Conservation (phyloP, 768 basidiomycete species). For the Sarcodon aspratus region DNA sequence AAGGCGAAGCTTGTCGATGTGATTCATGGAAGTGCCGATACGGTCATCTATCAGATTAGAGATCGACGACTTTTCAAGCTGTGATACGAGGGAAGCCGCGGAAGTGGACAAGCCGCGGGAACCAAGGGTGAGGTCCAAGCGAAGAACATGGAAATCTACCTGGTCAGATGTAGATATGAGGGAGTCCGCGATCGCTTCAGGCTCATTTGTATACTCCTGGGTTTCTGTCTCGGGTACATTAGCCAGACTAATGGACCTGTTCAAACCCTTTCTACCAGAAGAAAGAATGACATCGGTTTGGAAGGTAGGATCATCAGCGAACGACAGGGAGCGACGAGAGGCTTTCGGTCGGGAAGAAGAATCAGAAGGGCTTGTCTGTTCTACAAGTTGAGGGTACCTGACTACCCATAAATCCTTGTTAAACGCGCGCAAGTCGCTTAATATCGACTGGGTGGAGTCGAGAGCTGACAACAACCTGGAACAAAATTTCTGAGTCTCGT, state of each 20-base stretch:
- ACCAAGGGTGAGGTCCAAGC: conserved; percentile 88
- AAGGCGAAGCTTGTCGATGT: conserved; percentile 75
- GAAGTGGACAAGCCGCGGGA: conserved; percentile 50
- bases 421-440: conserved; percentile 64
- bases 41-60: conserved; percentile 86
- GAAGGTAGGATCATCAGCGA: conserved; percentile 70
- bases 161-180: conserved; percentile 28
- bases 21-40: conserved; percentile 57
- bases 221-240: conserved; percentile 34
- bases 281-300: conserved; percentile 57
- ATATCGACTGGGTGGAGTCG: conserved; percentile 54
- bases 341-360: conserved; percentile 24
- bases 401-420: conserved; percentile 85
- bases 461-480: conserved; percentile 69
- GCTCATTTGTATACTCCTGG: conserved; percentile 14
- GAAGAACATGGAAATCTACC: conserved; percentile 77
- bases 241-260: conserved; percentile 49
- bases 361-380: conserved; percentile 23
- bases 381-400: conserved; percentile 69
- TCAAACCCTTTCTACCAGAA: conserved; percentile 33
- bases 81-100: conserved; percentile 69
- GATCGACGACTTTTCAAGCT: conserved; percentile 88
- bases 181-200: conserved; percentile 11
- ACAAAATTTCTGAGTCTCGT: neutral
- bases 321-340: conserved; percentile 63